Conservation (phyloP, 176 grass and related monocot genomes). For the Triticum aestivum region IWGSC_CS_RefSeq_v2.1 NC_057798.1:28101135-28101634, state of each 20-base stretch:
- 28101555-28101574: too few species aligned
- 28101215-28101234: conserved; percentile 67
- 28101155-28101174: conserved; percentile 93
- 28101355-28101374: not conserved
- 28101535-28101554: too few species aligned
- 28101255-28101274: conserved; percentile 33
- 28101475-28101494: too few species aligned
- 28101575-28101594: too few species aligned
- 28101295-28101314: conserved; percentile 71
- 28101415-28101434: not conserved
- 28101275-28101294: conserved; percentile 82
- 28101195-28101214: conserved; percentile 81
- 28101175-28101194: conserved; percentile 88
- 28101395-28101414: not conserved
- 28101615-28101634: too few species aligned
- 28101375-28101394: not conserved
- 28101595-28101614: too few species aligned
- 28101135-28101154: conserved; percentile 78
- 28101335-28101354: conserved; percentile 38
- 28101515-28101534: too few species aligned
- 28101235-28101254: not conserved
- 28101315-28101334: conserved; percentile 65
- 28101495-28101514: too few species aligned
- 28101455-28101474: not conserved
- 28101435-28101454: not conserved